Evolutionary conservation across 139 green algal genomes (phyloP), one percentile per base, ranked within the genome.

Genomic region (Pseudopediastrum boryanum): DNA sequence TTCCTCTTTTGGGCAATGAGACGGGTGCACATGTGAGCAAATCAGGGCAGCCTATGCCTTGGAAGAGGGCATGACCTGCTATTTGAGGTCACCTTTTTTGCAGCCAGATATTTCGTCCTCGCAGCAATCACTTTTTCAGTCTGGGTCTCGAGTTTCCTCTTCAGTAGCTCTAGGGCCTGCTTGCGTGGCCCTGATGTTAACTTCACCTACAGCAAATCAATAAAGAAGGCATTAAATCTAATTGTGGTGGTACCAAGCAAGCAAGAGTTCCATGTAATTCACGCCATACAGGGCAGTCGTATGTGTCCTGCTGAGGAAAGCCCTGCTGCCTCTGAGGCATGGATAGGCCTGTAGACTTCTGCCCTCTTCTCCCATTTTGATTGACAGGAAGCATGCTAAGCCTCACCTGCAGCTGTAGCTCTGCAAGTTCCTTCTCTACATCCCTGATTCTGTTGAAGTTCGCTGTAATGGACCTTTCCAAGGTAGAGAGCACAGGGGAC

Each of bases 71-170:
- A n/a, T n/a, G n/a, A 70, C 35, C 56, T 70, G 21, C 0, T 13
- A 7, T 10, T 50, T 35, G 1, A 0, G 54, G 43, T 27, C n/a
- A 86, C 87, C 87, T 89, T 74, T 56, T 86, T 86, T 9, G 87
- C 83, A 3, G 71, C 74, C 0, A 62, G 56, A 63, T 85, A 71
- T 25, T 67, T 67, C 0, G 78, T 27, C 13, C 88, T 77, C 12
- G 84, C 76, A 27, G 61, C 29, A 3, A 75, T 74, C 1, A 91
- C 81, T 27, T 59, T 58, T 19, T 86, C 68, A 33, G 84, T 89
- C 75, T 92, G 85, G 41, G 48, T n/a, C 77, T 93, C 89, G 31
- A 93, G 92, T 46, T 92, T 90, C n/a, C 71, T 80, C 0, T 87
- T 77, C 35, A 91, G 42, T 74, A 90, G 56, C 76, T 90, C 85